Conservation (phyloP, 2,329 filamentous ascomycete genomes). For the Diaporthe batatas region DNA sequence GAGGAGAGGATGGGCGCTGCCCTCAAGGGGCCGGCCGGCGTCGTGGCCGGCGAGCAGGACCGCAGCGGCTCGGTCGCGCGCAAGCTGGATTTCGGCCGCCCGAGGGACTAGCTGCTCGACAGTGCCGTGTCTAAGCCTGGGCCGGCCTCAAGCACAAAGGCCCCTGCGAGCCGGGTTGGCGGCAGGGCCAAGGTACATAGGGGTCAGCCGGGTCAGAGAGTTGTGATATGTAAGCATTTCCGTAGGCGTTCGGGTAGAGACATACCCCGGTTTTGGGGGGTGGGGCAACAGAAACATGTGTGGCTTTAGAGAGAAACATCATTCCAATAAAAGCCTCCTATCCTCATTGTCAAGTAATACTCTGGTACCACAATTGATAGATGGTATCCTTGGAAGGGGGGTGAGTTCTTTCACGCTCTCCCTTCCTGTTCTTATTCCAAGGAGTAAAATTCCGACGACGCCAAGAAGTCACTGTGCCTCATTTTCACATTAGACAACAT, state of each 20-base stretch:
- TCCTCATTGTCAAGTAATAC: neutral
- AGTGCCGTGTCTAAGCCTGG: neutral
- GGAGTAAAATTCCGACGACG: neutral
- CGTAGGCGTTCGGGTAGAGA: slow-evolving; percentile 5
- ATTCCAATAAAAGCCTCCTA: neutral
- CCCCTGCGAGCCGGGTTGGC: neutral
- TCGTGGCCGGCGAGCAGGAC: slow-evolving; percentile 66
- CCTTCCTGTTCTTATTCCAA: neutral
- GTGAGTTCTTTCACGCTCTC: neutral
- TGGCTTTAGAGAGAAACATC: slow-evolving; percentile 7
- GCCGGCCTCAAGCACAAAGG: neutral
- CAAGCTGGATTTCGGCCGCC: slow-evolving; percentile 80
- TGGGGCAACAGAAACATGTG: neutral
- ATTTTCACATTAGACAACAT: slow-evolving; percentile 81
- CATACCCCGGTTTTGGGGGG: neutral
- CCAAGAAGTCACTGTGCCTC: neutral
- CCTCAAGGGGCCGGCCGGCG: slow-evolving; percentile 80
- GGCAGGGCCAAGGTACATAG: neutral
- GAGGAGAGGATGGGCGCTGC: slow-evolving; percentile 85
- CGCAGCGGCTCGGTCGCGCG: slow-evolving; percentile 82
- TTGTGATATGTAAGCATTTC: slow-evolving; percentile 1
- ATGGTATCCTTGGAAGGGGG: neutral
- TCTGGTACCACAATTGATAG: neutral
- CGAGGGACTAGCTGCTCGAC: slow-evolving; percentile 50
- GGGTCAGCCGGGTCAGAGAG: too few relatives aligned